Evolutionary conservation across 768 basidiomycete genomes (phyloP).

Genomic region (Ramaria rubella): DNA sequence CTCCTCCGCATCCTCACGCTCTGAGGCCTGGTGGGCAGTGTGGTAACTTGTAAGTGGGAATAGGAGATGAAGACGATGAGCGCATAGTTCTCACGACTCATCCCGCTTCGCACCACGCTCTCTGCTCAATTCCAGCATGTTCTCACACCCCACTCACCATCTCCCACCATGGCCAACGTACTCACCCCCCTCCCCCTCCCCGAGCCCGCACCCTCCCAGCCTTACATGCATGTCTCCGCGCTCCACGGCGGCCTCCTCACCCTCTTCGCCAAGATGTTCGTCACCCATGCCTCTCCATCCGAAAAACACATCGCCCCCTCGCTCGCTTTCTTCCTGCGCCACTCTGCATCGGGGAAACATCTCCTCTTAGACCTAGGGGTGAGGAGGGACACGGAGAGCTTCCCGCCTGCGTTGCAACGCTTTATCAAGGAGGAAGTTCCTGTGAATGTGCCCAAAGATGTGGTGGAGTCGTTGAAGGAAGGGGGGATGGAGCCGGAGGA

Average conservation of each 20-base stretch:
- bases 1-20: too few species aligned
- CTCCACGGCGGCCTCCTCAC: slow-evolving; percentile 13
- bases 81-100: too few species aligned
- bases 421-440: neutral
- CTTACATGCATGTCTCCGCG: slow-evolving; percentile 13
- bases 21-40: too few species aligned
- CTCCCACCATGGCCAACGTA: neutral
- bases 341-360: slow-evolving; percentile 8
- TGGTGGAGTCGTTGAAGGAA: slow-evolving; percentile 8
- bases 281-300: slow-evolving; percentile 4
- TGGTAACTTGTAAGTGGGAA: too few species aligned
- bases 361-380: slow-evolving; percentile 17
- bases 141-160: too few species aligned
- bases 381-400: slow-evolving; percentile 6
- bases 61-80: too few species aligned
- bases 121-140: too few species aligned
- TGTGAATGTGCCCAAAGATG: slow-evolving; percentile 1
- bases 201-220: slow-evolving; percentile 5
- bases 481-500: slow-evolving; percentile 13
- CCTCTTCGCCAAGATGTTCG: slow-evolving; percentile 14
- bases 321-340: slow-evolving; percentile 14
- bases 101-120: too few species aligned
- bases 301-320: slow-evolving; percentile 10
- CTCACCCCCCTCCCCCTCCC: slow-evolving; percentile 9
- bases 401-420: neutral